Evolutionary conservation across 192 early-diverging fungal genomes (phyloP), one percentile per base, ranked within the genome.

Genomic region (Gigaspora rosea): DNA sequence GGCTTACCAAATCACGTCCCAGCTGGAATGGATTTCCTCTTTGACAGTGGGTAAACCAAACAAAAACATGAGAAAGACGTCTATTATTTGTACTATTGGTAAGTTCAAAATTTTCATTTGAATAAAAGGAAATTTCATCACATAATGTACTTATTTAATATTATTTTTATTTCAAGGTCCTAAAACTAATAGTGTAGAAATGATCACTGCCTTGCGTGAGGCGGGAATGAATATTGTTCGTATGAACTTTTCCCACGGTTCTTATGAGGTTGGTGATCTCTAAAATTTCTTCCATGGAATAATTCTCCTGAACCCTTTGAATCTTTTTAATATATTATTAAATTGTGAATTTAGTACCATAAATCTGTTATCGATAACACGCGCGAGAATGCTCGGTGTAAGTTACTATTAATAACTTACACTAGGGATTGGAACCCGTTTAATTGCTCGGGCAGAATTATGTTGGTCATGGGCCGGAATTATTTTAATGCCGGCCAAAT

Each of bases 211-310:
- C 71, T 85, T 94, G 67, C 89, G 91, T 80, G 82, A 88, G 61
- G 89, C 88, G 9, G 93, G 93, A 51, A 92, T 95, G 92, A 95
- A 93, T 79, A 90, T 95, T 78, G 91, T 91, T 33, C 88, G 93
- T 71, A 89, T 95, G 87, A 94, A 82, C 78, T 90, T 90, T 74
- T 87, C 86, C 16, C 88, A 90, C 62, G 88, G 88, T 35, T 87
- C 87, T 48, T 82, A 90, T 57, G 88, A 90, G 58, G 85, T 84
- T 75, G 65, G 50, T 64, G 46, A 47, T 36, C 33, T 74, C 20
- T 27, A 33, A 75, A 76, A 35, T 57, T 54, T 65, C 12, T 56
- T 15, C 18, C 4, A 18, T 56, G 1, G 4, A 56, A 56, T n/a
- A 13, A 4, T n/a, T 65, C 41, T 1, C 3, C 8, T 36, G 63